Evolutionary conservation across 2,329 filamentous ascomycete species (phyloP).

Genomic region (Diaporthe sp.): DNA sequence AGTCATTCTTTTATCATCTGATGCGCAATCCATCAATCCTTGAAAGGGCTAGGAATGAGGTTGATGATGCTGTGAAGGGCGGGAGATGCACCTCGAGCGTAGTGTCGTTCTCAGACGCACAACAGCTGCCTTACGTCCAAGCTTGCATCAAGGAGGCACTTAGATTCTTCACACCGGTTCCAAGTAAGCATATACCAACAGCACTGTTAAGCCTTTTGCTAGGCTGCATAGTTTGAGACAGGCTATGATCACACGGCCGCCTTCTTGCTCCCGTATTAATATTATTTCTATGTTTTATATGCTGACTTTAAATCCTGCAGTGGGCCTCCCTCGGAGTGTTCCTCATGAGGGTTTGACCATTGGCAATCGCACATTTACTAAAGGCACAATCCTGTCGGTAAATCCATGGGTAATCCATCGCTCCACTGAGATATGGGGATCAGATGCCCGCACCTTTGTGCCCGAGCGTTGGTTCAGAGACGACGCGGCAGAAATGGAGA

Average conservation of each 20-base stretch:
- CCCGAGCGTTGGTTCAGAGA: slow-evolving; percentile 40
- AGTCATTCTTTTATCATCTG: slow-evolving; percentile 41
- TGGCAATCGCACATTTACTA: slow-evolving; percentile 41
- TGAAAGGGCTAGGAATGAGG: slow-evolving; percentile 6
- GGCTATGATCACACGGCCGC: neutral
- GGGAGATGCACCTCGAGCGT: slow-evolving; percentile 33
- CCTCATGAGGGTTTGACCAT: slow-evolving; percentile 41
- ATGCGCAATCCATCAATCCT: slow-evolving; percentile 37
- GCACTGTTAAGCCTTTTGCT: too few relatives aligned
- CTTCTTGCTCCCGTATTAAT: neutral
- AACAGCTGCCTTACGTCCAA: slow-evolving; percentile 45
- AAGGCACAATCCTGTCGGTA: slow-evolving; percentile 42
- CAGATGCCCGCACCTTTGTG: slow-evolving; percentile 38
- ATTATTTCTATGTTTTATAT: too few relatives aligned
- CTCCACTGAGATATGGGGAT: slow-evolving; percentile 40
- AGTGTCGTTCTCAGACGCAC: slow-evolving; percentile 42
- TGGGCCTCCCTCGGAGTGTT: slow-evolving; percentile 43
- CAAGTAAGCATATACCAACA: slow-evolving; percentile 26
- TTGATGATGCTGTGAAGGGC: slow-evolving; percentile 39
- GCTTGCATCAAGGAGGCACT: slow-evolving; percentile 48
- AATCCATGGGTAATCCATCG: slow-evolving; percentile 42
- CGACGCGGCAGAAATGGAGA: slow-evolving; percentile 33
- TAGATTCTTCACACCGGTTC: slow-evolving; percentile 42
- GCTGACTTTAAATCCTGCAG: neutral
- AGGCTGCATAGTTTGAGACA: neutral